phyloP scores from a whole-genome alignment of 805 yeast species.

The Candida awuae region DNA sequence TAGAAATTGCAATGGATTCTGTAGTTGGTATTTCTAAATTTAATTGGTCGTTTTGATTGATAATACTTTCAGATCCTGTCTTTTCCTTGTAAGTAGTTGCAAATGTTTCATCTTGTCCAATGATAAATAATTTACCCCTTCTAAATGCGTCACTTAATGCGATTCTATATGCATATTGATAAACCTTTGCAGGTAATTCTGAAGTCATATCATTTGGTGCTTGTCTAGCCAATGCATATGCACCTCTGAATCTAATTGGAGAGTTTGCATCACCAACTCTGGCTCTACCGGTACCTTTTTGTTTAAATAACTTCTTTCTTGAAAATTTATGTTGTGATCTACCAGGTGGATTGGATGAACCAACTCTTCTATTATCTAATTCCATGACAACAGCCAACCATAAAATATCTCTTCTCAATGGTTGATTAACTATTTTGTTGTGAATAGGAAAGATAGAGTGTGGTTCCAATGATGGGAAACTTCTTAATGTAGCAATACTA shows the following conservation, averaged over 20 bases:
- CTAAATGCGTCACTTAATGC: conserved; percentile 80
- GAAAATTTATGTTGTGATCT: conserved; percentile 83
- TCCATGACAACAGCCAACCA: conserved; percentile 95
- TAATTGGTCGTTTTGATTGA: conserved; percentile 23
- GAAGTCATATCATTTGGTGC: conserved; percentile 90
- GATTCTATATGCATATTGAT: conserved; percentile 65
- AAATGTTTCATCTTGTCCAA: conserved; percentile 42
- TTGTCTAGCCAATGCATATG: conserved; percentile 77
- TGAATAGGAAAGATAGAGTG: conserved; percentile 69
- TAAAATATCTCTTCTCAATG: conserved; percentile 80
- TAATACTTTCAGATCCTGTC: conserved; percentile 2
- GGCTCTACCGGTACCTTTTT: conserved; percentile 93
- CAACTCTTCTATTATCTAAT: conserved; percentile 82
- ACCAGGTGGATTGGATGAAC: conserved; percentile 79
- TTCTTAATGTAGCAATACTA: conserved; percentile 67
- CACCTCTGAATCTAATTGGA: conserved; percentile 85
- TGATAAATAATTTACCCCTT: conserved; percentile 59
- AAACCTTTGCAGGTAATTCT: conserved; percentile 62
- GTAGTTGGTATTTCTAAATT: conserved; percentile 23
- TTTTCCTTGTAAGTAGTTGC: conserved; percentile 6
- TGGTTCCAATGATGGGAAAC: conserved; percentile 91
- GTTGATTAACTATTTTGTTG: conserved; percentile 56
- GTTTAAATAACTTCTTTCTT: conserved; percentile 73
- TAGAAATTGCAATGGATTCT: conserved; percentile 24
- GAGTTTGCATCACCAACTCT: conserved; percentile 95